Percentiles rank a stretch among this genome's conserved stretches.
Evolutionary conservation across 139 green algal species (phyloP).

Genomic region (Deuterostichococcus epilithicus): DNA sequence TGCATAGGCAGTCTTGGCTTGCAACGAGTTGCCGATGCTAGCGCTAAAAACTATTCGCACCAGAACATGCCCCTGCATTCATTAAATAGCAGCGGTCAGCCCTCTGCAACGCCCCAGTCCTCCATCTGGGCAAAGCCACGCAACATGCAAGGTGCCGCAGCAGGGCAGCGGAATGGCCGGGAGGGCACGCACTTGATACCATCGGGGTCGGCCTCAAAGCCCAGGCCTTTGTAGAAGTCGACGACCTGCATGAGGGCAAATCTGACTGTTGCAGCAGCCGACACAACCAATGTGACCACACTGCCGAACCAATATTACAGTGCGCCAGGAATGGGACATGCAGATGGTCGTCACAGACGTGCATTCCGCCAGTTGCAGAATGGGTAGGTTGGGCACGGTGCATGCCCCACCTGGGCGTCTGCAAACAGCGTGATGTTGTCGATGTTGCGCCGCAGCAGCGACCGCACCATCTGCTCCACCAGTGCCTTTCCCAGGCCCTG

Average conservation of each 20-base stretch:
- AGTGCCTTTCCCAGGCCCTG: constrained; percentile 91
- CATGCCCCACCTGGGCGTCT: constrained; percentile 57
- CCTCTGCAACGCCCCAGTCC: neutral
- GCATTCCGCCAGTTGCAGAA: too few species aligned
- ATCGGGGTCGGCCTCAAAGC: constrained; percentile 88
- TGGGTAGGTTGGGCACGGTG: too few species aligned
- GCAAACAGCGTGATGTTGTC: constrained; percentile 98
- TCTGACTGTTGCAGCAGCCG: neutral
- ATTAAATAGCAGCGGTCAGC: neutral
- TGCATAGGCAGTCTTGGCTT: too few species aligned
- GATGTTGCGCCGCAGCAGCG: constrained; percentile 86
- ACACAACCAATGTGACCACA: too few species aligned
- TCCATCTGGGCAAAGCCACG: neutral
- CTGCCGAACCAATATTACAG: too few species aligned
- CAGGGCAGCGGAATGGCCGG: neutral
- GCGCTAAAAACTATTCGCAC: constrained; percentile 17
- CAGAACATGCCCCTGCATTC: constrained; percentile 60
- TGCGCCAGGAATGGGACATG: too few species aligned
- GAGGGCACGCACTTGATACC: constrained; percentile 71
- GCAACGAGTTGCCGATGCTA: too few species aligned
- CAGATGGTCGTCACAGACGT: too few species aligned
- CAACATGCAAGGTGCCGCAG: neutral
- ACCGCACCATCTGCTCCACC: constrained; percentile 83
- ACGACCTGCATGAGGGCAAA: constrained; percentile 48
- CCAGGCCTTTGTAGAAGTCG: constrained; percentile 84